Conservation (phyloP, 306 rosid genomes). For the Alnus rubra region DNA sequence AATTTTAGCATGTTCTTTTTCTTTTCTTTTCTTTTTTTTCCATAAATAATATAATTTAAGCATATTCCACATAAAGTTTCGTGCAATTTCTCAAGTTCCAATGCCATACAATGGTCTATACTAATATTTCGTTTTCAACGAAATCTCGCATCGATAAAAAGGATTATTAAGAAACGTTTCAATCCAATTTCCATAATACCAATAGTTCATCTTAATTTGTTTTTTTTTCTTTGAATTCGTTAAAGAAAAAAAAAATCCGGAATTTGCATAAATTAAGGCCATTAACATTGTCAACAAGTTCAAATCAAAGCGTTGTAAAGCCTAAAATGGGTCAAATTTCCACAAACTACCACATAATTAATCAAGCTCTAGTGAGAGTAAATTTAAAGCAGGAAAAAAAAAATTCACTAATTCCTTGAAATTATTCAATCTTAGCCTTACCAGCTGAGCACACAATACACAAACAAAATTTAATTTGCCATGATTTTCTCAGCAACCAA, state of each 20-base stretch:
- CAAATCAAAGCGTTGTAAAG: not conserved
- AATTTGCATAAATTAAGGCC: not conserved
- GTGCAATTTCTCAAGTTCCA: too few relatives aligned
- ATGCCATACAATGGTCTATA: too few relatives aligned
- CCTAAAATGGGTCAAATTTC: not conserved
- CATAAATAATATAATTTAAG: too few relatives aligned
- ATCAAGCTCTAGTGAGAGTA: not conserved
- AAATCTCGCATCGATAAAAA: not conserved
- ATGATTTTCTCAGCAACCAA: not conserved
- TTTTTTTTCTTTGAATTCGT: not conserved
- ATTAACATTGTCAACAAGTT: not conserved
- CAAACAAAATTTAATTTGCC: not conserved
- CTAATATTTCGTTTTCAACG: too few relatives aligned
- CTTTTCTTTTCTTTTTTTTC: too few relatives aligned
- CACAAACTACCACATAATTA: not conserved
- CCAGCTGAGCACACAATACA: not conserved
- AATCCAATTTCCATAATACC: too few relatives aligned
- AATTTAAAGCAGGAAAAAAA: not conserved
- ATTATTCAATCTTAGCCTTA: not conserved
- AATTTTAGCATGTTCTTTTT: too few relatives aligned
- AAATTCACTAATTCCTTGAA: not conserved
- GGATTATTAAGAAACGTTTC: not conserved
- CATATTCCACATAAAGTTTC: too few relatives aligned
- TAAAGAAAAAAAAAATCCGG: not conserved
- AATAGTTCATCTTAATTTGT: too few relatives aligned